phyloP scores from a whole-genome alignment of 805 yeast genomes.

The Grigorovia yakushimaensis region DNA sequence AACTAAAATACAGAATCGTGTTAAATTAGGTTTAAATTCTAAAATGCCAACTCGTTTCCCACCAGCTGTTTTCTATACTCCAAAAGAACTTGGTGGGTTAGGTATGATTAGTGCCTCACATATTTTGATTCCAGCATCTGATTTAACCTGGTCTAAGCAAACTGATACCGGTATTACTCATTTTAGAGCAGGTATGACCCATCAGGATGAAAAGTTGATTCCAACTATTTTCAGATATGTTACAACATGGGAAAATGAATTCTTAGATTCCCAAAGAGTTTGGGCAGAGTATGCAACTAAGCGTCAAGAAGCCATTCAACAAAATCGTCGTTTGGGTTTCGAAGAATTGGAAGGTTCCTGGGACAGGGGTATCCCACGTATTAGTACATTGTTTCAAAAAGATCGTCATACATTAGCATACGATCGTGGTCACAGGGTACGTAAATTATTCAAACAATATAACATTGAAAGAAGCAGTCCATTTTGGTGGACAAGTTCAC shows the following conservation, averaged over 20 bases:
- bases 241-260: slow-evolving; percentile 95
- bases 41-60: slow-evolving; percentile 99
- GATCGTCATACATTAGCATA: slow-evolving; percentile 91
- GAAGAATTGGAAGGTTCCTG: slow-evolving; percentile 92
- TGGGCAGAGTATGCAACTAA: slow-evolving; percentile 96
- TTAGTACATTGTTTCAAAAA: slow-evolving; percentile 88
- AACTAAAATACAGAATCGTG: slow-evolving; percentile 86
- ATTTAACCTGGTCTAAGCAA: slow-evolving; percentile 81
- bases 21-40: slow-evolving; percentile 88
- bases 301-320: slow-evolving; percentile 75
- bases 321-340: slow-evolving; percentile 74
- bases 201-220: slow-evolving; percentile 66
- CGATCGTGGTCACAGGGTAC: slow-evolving; percentile 84
- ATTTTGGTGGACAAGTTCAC: slow-evolving; percentile 92
- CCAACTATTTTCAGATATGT: slow-evolving; percentile 92
- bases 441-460: slow-evolving; percentile 69
- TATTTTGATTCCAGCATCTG: slow-evolving; percentile 87
- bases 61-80: slow-evolving; percentile 96
- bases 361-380: slow-evolving; percentile 96
- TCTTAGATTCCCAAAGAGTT: slow-evolving; percentile 85
- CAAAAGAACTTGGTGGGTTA: slow-evolving; percentile 92
- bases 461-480: slow-evolving; percentile 69
- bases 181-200: slow-evolving; percentile 88
- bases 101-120: slow-evolving; percentile 98
- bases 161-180: slow-evolving; percentile 92